Conservation (phyloP, 202 grass and related monocot genomes). For the Eragrostis tef region DNA sequence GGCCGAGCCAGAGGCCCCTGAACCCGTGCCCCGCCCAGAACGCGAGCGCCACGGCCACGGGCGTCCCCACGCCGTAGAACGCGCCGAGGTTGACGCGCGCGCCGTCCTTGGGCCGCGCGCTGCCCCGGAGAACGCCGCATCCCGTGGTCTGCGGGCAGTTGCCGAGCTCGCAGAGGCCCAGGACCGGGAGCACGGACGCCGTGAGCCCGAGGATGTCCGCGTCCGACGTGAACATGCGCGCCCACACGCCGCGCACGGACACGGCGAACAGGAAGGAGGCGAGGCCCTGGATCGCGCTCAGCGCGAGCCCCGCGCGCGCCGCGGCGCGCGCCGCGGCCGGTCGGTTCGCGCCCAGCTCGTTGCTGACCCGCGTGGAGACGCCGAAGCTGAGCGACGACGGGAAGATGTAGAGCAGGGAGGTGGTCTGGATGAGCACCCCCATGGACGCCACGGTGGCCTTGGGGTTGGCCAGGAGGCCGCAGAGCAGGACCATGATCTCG, state of each 20-base stretch:
- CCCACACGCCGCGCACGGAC: slow-evolving; percentile 72
- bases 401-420: slow-evolving; percentile 93
- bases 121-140: slow-evolving; percentile 83
- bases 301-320: slow-evolving; percentile 56
- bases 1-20: slow-evolving; percentile 80
- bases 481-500: slow-evolving; percentile 95
- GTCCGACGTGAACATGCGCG: slow-evolving; percentile 79
- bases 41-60: slow-evolving; percentile 68
- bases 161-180: slow-evolving; percentile 85
- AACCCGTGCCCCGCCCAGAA: slow-evolving; percentile 73
- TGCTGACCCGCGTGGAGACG: slow-evolving; percentile 86
- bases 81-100: slow-evolving; percentile 76
- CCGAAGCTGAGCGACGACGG: slow-evolving; percentile 89
- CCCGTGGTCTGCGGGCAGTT: slow-evolving; percentile 98
- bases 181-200: slow-evolving; percentile 72
- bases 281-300: slow-evolving; percentile 62
- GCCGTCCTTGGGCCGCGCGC: slow-evolving; percentile 72
- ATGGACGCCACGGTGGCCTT: slow-evolving; percentile 81
- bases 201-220: slow-evolving; percentile 65
- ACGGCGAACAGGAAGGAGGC: slow-evolving; percentile 63
- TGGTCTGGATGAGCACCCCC: slow-evolving; percentile 93
- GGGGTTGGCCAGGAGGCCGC: slow-evolving; percentile 68
- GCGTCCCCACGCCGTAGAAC: slow-evolving; percentile 90
- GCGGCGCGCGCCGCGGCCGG: slow-evolving; percentile 57
- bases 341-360: slow-evolving; percentile 82